A percentile compares a stretch with the other conserved stretches of the same genome.
Evolutionary conservation across 2,329 filamentous ascomycete genomes (phyloP).

Genomic region (Arthrocladium fulminans): DNA sequence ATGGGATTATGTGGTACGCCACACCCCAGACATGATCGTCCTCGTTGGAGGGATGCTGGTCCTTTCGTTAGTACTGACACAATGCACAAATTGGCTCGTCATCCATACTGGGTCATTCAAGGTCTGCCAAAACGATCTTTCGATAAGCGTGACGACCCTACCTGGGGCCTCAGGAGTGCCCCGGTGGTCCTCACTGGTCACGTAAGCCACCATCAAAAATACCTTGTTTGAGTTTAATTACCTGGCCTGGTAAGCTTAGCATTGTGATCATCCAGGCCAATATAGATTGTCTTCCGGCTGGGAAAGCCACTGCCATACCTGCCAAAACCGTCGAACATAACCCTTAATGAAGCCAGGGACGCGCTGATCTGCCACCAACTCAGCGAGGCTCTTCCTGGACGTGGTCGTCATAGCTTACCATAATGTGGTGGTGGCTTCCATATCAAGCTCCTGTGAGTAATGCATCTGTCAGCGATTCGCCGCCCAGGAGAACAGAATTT

Average conservation of each 20-base stretch:
- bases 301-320: slow-evolving; percentile 53
- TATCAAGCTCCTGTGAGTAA: slow-evolving; percentile 65
- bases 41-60: slow-evolving; percentile 1
- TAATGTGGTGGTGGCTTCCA: slow-evolving; percentile 97
- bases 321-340: slow-evolving; percentile 95
- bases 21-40: slow-evolving; percentile 68
- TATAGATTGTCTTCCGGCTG: not conserved
- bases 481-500: not conserved
- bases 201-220: not conserved
- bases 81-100: not conserved
- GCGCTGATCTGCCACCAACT: slow-evolving; percentile 56
- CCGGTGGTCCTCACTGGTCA: slow-evolving; percentile 75
- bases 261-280: slow-evolving; percentile 9
- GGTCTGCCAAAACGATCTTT: slow-evolving; percentile 71
- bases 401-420: slow-evolving; percentile 46
- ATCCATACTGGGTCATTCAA: slow-evolving; percentile 53
- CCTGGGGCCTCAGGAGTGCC: slow-evolving; percentile 82
- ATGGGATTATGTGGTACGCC: slow-evolving; percentile 71
- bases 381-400: slow-evolving; percentile 1
- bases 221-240: not conserved
- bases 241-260: slow-evolving; percentile 22
- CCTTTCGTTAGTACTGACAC: slow-evolving; percentile 17
- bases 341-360: slow-evolving; percentile 85
- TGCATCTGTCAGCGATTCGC: slow-evolving; percentile 12
- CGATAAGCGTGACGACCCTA: slow-evolving; percentile 86